phyloP scores from a whole-genome alignment of 1,284 basidiomycete genomes.

The Pseudomicrostroma phylloplanum region DNA sequence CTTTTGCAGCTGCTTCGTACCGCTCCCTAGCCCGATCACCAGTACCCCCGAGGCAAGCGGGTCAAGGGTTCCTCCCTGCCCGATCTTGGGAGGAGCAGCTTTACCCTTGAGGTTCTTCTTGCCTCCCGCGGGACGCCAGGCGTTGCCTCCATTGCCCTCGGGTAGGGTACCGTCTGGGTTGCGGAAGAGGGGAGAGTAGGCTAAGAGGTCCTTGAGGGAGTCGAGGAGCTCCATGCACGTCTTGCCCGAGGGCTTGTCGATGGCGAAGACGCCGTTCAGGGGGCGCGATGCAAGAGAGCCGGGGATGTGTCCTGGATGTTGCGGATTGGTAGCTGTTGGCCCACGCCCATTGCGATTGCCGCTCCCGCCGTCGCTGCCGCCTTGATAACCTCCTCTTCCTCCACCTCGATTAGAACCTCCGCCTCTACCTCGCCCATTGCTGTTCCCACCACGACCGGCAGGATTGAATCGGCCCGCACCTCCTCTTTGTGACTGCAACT shows the following conservation, averaged over 20 bases:
- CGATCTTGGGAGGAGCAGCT: constrained; percentile 60
- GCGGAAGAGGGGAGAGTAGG: constrained; percentile 58
- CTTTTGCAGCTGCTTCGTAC: constrained; percentile 76
- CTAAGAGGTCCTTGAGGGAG: constrained; percentile 71
- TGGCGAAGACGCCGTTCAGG: constrained; percentile 71
- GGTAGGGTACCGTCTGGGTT: constrained; percentile 51
- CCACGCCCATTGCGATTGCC: not conserved
- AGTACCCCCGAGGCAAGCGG: constrained; percentile 86
- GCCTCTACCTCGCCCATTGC: not conserved
- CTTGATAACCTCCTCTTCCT: not conserved
- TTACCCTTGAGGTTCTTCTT: not conserved
- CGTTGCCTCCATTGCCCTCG: constrained; percentile 45
- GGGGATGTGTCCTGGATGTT: not conserved
- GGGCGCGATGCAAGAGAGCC: constrained; percentile 51
- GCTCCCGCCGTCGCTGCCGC: not conserved
- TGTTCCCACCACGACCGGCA: not conserved
- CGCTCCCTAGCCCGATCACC: constrained; percentile 82
- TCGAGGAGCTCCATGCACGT: constrained; percentile 88
- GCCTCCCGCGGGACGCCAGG: constrained; percentile 17
- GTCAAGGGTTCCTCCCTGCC: constrained; percentile 90
- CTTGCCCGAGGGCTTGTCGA: constrained; percentile 78
- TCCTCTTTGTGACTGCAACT: not conserved
- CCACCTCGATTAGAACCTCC: not conserved
- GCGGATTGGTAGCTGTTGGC: not conserved
- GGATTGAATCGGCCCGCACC: not conserved